Evolutionary conservation across 2,329 filamentous ascomycete species (phyloP).

Genomic region (Myriosclerotinia duriaeana): DNA sequence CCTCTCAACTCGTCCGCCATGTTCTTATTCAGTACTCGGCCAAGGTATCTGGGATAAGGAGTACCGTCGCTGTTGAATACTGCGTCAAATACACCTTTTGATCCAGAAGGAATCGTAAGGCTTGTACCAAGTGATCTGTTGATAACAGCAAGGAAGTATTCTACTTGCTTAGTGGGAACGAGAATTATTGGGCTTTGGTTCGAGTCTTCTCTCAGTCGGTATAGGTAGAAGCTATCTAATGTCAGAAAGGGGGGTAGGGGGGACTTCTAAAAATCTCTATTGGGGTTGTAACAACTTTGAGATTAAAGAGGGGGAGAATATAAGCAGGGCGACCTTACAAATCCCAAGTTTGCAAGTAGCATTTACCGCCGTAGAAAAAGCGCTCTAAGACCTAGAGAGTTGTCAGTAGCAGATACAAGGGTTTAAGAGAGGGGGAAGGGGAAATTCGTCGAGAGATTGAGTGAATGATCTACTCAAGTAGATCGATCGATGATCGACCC

Average conservation of each 20-base stretch:
- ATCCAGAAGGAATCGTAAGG: conserved; percentile 57
- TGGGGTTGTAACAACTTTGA: neutral
- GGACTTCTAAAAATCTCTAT: neutral
- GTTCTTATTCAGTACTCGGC: conserved; percentile 51
- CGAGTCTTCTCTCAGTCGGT: conserved; percentile 49
- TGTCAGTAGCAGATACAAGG: conserved; percentile 26
- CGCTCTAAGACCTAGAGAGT: conserved; percentile 10
- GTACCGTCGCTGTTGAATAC: conserved; percentile 60
- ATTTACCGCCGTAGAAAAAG: conserved; percentile 54
- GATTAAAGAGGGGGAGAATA: neutral
- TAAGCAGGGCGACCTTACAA: conserved; percentile 55
- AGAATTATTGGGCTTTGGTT: conserved; percentile 60
- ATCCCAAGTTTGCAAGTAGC: conserved; percentile 67
- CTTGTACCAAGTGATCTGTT: conserved; percentile 56
- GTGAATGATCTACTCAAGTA: conserved; percentile 13
- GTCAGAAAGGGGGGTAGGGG: neutral
- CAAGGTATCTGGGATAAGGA: conserved; percentile 67
- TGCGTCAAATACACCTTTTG: conserved; percentile 57
- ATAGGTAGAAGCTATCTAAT: conserved; percentile 62
- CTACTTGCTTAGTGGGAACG: conserved; percentile 65
- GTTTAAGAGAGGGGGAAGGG: neutral
- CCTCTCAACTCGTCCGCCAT: conserved; percentile 31
- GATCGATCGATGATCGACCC: neutral
- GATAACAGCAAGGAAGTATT: conserved; percentile 62
- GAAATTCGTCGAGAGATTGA: neutral